Evolutionary conservation across 306 rosid species (phyloP).

Genomic region (Senna siamea): DNA sequence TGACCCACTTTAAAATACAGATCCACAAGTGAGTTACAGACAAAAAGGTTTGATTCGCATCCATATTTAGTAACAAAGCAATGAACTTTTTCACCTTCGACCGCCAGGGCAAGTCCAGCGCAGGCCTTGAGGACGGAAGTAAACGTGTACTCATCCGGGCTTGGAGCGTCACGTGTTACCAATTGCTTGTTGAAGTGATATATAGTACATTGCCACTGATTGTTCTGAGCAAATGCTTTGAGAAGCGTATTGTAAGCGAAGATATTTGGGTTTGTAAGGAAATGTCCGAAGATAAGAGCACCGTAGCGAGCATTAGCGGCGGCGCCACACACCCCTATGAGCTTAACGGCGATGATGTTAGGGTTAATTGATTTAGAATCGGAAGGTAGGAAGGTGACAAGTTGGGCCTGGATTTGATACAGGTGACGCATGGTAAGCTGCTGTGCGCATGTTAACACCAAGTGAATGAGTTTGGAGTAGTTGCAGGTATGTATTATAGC

Average conservation of each 20-base stretch:
- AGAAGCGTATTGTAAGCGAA: slow-evolving; percentile 49
- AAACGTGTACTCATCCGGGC: slow-evolving; percentile 52
- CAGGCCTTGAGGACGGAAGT: slow-evolving; percentile 59
- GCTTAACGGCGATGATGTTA: slow-evolving; percentile 48
- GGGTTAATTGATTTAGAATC: slow-evolving; percentile 43
- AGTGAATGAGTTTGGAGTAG: slow-evolving; percentile 48
- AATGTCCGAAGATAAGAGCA: slow-evolving; percentile 40
- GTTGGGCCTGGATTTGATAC: slow-evolving; percentile 48
- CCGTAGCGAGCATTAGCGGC: slow-evolving; percentile 39
- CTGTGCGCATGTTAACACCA: slow-evolving; percentile 40
- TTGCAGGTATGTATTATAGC: slow-evolving; percentile 43
- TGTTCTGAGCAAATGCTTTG: slow-evolving; percentile 53
- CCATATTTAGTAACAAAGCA: slow-evolving; percentile 47
- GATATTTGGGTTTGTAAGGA: slow-evolving; percentile 42
- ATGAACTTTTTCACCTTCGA: slow-evolving; percentile 48
- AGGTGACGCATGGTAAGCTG: slow-evolving; percentile 49
- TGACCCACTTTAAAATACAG: slow-evolving; percentile 28
- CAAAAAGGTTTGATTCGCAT: slow-evolving; percentile 42
- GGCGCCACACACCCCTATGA: slow-evolving; percentile 45
- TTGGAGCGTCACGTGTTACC: slow-evolving; percentile 36
- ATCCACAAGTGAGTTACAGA: slow-evolving; percentile 26
- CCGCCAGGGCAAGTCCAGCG: slow-evolving; percentile 43
- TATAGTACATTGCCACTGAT: slow-evolving; percentile 44
- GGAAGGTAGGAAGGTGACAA: slow-evolving; percentile 39
- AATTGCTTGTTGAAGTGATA: slow-evolving; percentile 37